These are phyloP conservation scores for Paramyrothecium sp. DNA, from an alignment of 2,329 filamentous ascomycete species.

Conservation along the genomic window DNA sequence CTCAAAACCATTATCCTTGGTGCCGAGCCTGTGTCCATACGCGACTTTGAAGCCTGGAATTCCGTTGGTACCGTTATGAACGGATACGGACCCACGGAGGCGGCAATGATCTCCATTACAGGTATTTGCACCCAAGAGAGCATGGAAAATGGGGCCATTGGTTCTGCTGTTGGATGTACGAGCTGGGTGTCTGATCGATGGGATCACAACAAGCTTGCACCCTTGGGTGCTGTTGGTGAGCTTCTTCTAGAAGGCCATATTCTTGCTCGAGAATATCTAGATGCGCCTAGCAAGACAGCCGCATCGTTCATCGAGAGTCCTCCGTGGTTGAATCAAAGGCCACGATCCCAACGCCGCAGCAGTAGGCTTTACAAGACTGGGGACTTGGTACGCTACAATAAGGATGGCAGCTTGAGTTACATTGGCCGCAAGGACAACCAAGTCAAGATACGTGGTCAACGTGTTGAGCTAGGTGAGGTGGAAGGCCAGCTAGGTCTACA, in stretches of 20 bases:
- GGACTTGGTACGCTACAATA: constrained; percentile 20
- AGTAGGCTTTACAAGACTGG: constrained; percentile 19
- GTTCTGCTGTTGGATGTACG: neutral
- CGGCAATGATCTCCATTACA: constrained; percentile 10
- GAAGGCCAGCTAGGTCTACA: constrained; percentile 2
- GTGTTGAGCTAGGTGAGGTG: constrained; percentile 40
- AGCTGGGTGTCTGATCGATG: constrained; percentile 21
- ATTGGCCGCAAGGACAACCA: constrained; percentile 53
- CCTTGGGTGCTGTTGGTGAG: constrained; percentile 21
- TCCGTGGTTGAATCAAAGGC: constrained; percentile 10
- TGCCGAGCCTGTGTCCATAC: constrained; percentile 9
- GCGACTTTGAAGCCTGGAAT: neutral
- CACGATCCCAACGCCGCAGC: constrained; percentile 19
- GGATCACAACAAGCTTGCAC: constrained; percentile 15
- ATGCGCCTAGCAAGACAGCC: constrained; percentile 15
- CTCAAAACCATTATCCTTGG: constrained; percentile 7
- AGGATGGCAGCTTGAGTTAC: constrained; percentile 34
- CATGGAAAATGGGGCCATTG: neutral
- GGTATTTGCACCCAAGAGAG: constrained; percentile 8
- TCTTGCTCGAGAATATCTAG: constrained; percentile 19
- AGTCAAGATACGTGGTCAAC: constrained; percentile 54
- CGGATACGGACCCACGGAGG: constrained; percentile 8
- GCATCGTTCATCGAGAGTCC: constrained; percentile 27
- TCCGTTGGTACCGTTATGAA: neutral
- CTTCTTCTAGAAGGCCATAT: constrained; percentile 23